phyloP scores from a whole-genome alignment of 495 filamentous ascomycete species.

The Geoglossum glabrum region DNA sequence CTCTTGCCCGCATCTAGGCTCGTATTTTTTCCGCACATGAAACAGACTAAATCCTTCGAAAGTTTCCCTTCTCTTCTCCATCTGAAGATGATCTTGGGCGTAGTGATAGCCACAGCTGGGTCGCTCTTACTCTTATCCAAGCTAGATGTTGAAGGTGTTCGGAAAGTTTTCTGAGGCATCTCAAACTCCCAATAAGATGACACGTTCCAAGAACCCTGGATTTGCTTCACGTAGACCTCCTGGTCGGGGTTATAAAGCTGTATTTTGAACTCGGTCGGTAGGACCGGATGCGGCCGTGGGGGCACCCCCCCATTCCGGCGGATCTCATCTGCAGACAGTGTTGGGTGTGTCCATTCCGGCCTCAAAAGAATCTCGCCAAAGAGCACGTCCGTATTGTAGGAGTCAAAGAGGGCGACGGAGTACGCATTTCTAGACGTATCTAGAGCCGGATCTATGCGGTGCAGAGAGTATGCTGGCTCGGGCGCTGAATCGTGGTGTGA shows the following conservation, averaged over 20 bases:
- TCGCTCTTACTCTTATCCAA: constrained; percentile 59
- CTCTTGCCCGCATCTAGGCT: constrained; percentile 37
- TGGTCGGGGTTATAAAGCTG: constrained; percentile 94
- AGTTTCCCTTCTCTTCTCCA: constrained; percentile 87
- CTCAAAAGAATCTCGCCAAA: constrained; percentile 72
- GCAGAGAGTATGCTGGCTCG: constrained; percentile 53
- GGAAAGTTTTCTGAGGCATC: constrained; percentile 72
- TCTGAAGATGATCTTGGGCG: constrained; percentile 64
- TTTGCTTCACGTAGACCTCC: constrained; percentile 45
- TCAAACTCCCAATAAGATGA: constrained; percentile 77
- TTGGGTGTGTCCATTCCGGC: constrained; percentile 68
- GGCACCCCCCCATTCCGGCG: constrained; percentile 48
- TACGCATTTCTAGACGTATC: constrained; percentile 64
- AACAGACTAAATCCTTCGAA: constrained; percentile 64
- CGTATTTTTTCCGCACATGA: constrained; percentile 54
- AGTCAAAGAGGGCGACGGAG: constrained; percentile 65
- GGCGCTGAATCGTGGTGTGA: constrained; percentile 66
- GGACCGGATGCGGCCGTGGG: constrained; percentile 51
- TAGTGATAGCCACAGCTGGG: constrained; percentile 42
- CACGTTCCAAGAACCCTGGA: constrained; percentile 55
- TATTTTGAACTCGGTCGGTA: constrained; percentile 60
- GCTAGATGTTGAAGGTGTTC: constrained; percentile 49
- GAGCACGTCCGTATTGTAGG: constrained; percentile 58
- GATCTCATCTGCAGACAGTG: constrained; percentile 58
- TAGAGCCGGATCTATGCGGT: constrained; percentile 47